A percentile compares a stretch with the other conserved stretches of the same genome.
Evolutionary conservation across 2,329 filamentous ascomycete species (phyloP).

Genomic region (Chaetomiaceae sp.): DNA sequence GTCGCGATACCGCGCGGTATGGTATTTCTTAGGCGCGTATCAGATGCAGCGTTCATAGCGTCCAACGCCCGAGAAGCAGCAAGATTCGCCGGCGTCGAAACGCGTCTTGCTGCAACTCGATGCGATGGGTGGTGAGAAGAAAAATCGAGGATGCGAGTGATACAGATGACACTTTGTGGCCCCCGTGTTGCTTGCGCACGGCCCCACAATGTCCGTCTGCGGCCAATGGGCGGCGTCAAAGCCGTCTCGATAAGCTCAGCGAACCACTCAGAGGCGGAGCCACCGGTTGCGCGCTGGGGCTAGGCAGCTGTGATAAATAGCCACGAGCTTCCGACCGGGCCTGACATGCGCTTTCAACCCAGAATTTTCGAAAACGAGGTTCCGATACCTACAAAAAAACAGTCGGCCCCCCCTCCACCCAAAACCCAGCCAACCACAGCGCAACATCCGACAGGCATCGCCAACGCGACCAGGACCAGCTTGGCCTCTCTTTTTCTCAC

Average conservation of each 20-base stretch:
- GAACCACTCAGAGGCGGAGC: slow-evolving; percentile 27
- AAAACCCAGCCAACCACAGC: slow-evolving; percentile 19
- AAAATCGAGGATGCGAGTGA: slow-evolving; percentile 13
- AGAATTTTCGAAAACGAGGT: slow-evolving; percentile 22
- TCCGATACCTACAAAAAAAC: slow-evolving; percentile 16
- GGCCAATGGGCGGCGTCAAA: slow-evolving; percentile 23
- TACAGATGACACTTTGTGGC: slow-evolving; percentile 19
- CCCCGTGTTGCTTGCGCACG: slow-evolving; percentile 24
- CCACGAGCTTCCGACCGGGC: slow-evolving; percentile 32
- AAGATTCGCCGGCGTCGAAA: background rate
- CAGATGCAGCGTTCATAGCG: too few relatives aligned
- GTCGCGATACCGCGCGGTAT: too few relatives aligned
- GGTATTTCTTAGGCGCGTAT: too few relatives aligned
- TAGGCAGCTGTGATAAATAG: slow-evolving; percentile 35
- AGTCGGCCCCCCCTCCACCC: background rate
- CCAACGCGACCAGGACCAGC: slow-evolving; percentile 2
- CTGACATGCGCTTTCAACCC: slow-evolving; percentile 32
- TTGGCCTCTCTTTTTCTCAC: slow-evolving; percentile 8
- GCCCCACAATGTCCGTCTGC: slow-evolving; percentile 17
- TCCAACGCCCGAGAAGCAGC: background rate
- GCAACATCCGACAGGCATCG: background rate
- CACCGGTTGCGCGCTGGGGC: slow-evolving; percentile 19
- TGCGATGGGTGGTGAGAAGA: background rate
- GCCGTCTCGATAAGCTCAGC: slow-evolving; percentile 28
- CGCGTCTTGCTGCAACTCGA: background rate